phyloP scores from a whole-genome alignment of 257 asterid genomes.

The Solanum chmielewskii region DNA sequence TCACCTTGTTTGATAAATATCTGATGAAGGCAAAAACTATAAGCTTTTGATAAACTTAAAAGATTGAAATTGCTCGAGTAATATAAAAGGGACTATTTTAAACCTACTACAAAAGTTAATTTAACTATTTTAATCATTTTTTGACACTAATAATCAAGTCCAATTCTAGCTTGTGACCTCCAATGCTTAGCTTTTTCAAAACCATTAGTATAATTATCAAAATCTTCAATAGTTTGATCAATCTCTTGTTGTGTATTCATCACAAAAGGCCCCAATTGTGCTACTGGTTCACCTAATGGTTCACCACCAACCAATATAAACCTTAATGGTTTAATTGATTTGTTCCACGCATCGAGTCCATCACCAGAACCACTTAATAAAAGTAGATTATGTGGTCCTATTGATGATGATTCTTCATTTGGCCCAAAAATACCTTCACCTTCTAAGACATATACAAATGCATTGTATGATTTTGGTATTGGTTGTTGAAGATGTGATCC shows the following conservation, averaged over 20 bases:
- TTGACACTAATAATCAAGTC: slow-evolving; percentile 15
- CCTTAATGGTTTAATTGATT: slow-evolving; percentile 35
- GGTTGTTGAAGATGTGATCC: slow-evolving; percentile 55
- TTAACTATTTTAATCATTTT: not conserved
- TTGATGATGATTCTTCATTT: slow-evolving; percentile 23
- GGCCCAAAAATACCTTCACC: slow-evolving; percentile 63
- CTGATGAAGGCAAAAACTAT: not conserved
- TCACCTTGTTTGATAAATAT: not conserved
- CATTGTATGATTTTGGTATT: slow-evolving; percentile 56
- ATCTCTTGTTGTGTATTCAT: slow-evolving; percentile 72
- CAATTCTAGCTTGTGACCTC: slow-evolving; percentile 48
- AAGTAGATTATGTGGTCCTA: slow-evolving; percentile 49
- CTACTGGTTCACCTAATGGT: slow-evolving; percentile 77
- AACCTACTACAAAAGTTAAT: not conserved
- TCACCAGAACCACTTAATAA: slow-evolving; percentile 56
- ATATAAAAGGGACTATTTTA: not conserved
- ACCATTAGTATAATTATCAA: slow-evolving; percentile 58
- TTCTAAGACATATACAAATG: slow-evolving; percentile 69
- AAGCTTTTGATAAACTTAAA: not conserved
- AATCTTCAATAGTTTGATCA: slow-evolving; percentile 66
- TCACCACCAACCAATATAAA: slow-evolving; percentile 71
- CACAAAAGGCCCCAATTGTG: slow-evolving; percentile 83
- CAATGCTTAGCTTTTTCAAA: slow-evolving; percentile 78
- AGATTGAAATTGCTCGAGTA: not conserved
- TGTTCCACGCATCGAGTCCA: slow-evolving; percentile 59